Evolutionary conservation across 2,329 filamentous ascomycete species (phyloP), one percentile per base, ranked within the genome.

Genomic region (Orbilia javanica): DNA sequence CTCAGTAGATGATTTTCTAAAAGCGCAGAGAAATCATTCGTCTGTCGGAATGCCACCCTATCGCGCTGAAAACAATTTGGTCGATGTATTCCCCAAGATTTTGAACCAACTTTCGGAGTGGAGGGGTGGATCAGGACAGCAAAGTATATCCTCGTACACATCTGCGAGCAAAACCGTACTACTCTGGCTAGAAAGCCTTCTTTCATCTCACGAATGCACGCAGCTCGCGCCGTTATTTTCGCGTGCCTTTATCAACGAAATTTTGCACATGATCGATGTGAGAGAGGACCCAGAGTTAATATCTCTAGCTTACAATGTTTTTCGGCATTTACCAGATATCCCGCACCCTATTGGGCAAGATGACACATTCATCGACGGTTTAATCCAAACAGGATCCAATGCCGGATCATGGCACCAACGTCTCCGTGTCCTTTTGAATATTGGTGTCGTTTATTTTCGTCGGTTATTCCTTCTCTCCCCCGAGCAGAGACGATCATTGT

Each of bases 201-300:
- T 99, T 2, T 93, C 93, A 1, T 97, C 93, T 0, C 92, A 96
- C 80, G 96, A 98, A 83, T 99, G 96, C 84, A 97, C 90, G 0
- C 92, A 96, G 83, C 89, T 99, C 13, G 90, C 96, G 18, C 90
- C 91, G 2, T 98, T 97, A 88, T 98, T 99, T 86, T 92, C 94
- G 0, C 88, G 92, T 39, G 88, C 92, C 0, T 95, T 98, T 82
- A 96, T 97, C 84, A 93, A 96, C 82, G 93, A 97, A 83, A 89
- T 99, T 13, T 86, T 99, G 65, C 94, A 99, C 86, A 99, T 99
- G 96, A 99, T 99, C 95, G 96, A 99, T 83, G 93, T 99, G 83
- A 98, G 98, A 84, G 96, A 99, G 84, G 96, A 99, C 82, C 94
- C 93, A 0, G 96, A 99, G 84, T 88, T 99, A 1, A 96, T 97